Evolutionary conservation across 768 basidiomycete genomes (phyloP), one percentile per base, ranked within the genome.

Genomic region (Naganishia randhawae): DNA sequence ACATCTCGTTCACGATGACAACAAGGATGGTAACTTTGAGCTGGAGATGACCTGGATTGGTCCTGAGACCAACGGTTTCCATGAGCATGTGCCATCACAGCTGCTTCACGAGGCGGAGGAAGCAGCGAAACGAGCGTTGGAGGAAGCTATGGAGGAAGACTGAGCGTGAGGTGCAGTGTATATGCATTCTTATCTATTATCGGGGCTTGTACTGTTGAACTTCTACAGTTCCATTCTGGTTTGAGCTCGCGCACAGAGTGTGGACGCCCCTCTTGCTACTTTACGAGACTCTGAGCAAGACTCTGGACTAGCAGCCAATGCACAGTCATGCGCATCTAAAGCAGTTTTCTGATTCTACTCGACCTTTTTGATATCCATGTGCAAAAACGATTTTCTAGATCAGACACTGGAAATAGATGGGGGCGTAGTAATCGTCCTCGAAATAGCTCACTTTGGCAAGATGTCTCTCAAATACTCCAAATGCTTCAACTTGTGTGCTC

Each of bases 11-110:
- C 96, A 99, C 76, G 95, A 98, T 71, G 96, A 98, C 77, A 88
- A 90, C 70, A 96, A 97, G 80, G 94, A 97, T 82, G 98, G 97
- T 78, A 91, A 94, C 57, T 98, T 99, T 71, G 96, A 98, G 78
- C 85, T 99, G 31, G 96, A 99, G 81, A 86, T 99, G 85, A 90
- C 93, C 39, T 99, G 96, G 96, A 87, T 97, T 68, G 87, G 92
- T 42, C 84, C 86, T 37, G 91, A 95, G 81, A 90, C 89, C 35
- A 86, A 87, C 33, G 86, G 87, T 63, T 78, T 87, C 54, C 93
- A 97, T 80, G 83, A 86, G 29, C 85, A 87, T 29, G 91, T 99
- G 65, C 96, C 96, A 53, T 85, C 85, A 69, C 93, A 93, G 35
- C 82, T 97, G 68, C 83, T 88, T 50, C 85, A 85, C 27, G 92